Percentiles rank a stretch among this genome's conserved stretches.
Conservation (phyloP, 306 rosid genomes). For the Dicorynia guianensis region DNA sequence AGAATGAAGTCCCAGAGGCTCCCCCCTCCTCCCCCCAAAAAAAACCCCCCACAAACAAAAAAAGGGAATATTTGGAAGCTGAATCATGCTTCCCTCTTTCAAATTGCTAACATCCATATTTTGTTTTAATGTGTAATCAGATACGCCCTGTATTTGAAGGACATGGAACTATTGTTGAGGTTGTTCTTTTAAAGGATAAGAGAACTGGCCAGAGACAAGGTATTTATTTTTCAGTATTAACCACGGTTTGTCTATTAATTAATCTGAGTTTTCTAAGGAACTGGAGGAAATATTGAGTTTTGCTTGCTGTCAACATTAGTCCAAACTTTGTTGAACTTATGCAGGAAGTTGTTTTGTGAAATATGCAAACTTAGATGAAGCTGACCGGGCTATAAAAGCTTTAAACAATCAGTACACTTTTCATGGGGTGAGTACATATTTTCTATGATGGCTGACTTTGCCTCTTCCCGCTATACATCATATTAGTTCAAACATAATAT, state of each 20-base stretch:
- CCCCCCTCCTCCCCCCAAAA: neutral
- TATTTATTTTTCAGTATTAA: constrained; percentile 34
- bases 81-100: constrained; percentile 16
- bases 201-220: constrained; percentile 82
- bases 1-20: constrained; percentile 4
- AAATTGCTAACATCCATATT: constrained; percentile 4
- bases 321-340: constrained; percentile 43
- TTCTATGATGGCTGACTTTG: constrained; percentile 17
- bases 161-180: constrained; percentile 76
- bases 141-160: constrained; percentile 73
- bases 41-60: too few relatives aligned
- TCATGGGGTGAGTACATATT: constrained; percentile 71
- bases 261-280: constrained; percentile 34
- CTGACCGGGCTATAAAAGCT: constrained; percentile 79
- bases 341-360: constrained; percentile 93
- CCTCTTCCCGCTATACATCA: constrained; percentile 30
- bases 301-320: constrained; percentile 22
- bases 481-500: constrained; percentile 37
- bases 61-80: constrained; percentile 1
- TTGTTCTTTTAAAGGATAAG: constrained; percentile 79
- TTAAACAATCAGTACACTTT: constrained; percentile 72
- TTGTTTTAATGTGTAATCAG: constrained; percentile 47
- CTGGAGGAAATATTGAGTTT: constrained; percentile 26
- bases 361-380: constrained; percentile 70
- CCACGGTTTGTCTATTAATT: constrained; percentile 13